Evolutionary conservation across 2,329 filamentous ascomycete species (phyloP).

Genomic region (Shiraia bambusicola): DNA sequence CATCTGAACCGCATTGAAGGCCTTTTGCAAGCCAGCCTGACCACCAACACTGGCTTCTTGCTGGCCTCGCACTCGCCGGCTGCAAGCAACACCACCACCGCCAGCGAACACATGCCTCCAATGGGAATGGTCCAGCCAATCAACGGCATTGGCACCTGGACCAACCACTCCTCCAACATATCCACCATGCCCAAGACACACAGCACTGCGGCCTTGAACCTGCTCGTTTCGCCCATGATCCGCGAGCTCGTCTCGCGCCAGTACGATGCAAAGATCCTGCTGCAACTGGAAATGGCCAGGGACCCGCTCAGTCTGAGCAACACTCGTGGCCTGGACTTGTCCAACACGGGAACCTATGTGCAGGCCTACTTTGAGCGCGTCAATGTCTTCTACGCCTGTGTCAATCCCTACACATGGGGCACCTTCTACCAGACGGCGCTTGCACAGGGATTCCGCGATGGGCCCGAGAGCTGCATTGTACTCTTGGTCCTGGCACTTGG

Average conservation of each 20-base stretch:
- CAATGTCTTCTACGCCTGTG: conserved; percentile 83
- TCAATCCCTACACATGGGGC: conserved; percentile 79
- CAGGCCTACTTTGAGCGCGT: conserved; percentile 79
- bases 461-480: conserved; percentile 80
- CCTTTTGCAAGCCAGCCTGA: conserved; percentile 70
- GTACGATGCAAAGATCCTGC: conserved; percentile 77
- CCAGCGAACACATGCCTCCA: conserved; percentile 40
- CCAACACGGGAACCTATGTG: conserved; percentile 73
- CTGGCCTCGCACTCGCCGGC: conserved; percentile 59
- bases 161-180: conserved; percentile 64
- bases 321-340: conserved; percentile 68
- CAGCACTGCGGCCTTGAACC: conserved; percentile 75
- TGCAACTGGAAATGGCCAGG: conserved; percentile 78
- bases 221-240: conserved; percentile 80
- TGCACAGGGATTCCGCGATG: conserved; percentile 73
- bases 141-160: conserved; percentile 71
- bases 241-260: conserved; percentile 73
- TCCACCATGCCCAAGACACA: conserved; percentile 85
- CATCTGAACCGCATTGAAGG: conserved; percentile 75
- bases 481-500: conserved; percentile 76
- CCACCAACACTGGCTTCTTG: conserved; percentile 56
- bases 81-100: conserved; percentile 48
- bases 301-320: conserved; percentile 65
- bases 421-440: conserved; percentile 74
- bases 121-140: conserved; percentile 44